These are phyloP conservation scores for Sugiyamaella floridensis DNA, from an alignment of 805 yeast genomes.

Conservation along the genomic window DNA sequence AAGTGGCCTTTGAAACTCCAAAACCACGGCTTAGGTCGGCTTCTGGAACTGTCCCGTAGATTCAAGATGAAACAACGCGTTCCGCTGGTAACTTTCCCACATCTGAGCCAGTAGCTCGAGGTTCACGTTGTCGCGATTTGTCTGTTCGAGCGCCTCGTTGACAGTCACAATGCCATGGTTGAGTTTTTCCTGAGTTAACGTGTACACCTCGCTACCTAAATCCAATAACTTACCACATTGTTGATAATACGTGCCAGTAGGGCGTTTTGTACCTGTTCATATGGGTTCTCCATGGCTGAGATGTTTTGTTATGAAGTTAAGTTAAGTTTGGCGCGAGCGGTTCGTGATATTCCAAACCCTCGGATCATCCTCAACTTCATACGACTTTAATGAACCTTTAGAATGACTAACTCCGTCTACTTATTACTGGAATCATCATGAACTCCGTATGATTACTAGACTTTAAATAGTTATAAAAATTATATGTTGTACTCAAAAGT, in stretches of 20 bases:
- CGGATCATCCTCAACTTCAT: background rate
- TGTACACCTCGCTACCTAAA: background rate
- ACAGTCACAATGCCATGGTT: conserved; percentile 63
- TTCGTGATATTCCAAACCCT: background rate
- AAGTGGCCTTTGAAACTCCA: too few relatives aligned
- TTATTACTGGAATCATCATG: too few relatives aligned
- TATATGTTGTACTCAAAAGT: too few relatives aligned
- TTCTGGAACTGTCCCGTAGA: conserved; percentile 45
- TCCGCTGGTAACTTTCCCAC: conserved; percentile 71
- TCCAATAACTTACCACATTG: conserved; percentile 51
- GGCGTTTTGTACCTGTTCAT: conserved; percentile 73
- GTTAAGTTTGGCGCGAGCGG: too few relatives aligned
- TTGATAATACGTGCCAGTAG: conserved; percentile 67
- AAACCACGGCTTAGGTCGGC: conserved; percentile 5
- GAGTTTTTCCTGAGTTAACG: conserved; percentile 46
- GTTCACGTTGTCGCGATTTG: conserved; percentile 60
- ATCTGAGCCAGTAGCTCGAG: conserved; percentile 65
- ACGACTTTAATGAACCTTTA: background rate
- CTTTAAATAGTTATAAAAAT: too few relatives aligned
- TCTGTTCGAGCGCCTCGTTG: conserved; percentile 51
- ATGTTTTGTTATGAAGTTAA: too few relatives aligned
- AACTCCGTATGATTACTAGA: too few relatives aligned
- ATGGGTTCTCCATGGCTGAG: conserved; percentile 69
- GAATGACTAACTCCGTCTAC: too few relatives aligned
- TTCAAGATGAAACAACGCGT: conserved; percentile 64